These are phyloP conservation scores for Cotoneaster glaucophyllus DNA, from an alignment of 306 rosid species.

Conservation along the genomic window DNA sequence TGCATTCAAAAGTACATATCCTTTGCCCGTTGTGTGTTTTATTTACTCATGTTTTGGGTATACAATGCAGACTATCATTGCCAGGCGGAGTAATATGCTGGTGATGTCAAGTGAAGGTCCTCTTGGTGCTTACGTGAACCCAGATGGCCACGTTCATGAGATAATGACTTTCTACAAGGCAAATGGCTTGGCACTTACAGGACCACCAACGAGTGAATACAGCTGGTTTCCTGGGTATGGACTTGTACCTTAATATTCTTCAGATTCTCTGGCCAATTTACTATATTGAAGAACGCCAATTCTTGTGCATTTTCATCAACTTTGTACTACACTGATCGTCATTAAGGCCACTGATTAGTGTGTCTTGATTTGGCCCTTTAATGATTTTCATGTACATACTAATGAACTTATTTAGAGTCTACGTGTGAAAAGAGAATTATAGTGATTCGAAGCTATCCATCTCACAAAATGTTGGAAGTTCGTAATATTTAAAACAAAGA, in stretches of 20 bases:
- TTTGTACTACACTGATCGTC: background rate
- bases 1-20: background rate
- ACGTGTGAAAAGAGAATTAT: background rate
- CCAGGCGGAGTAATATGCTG: conserved; percentile 86
- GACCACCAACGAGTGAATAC: conserved; percentile 53
- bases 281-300: background rate
- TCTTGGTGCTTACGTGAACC: conserved; percentile 88
- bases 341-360: background rate
- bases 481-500: background rate
- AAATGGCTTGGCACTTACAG: conserved; percentile 61
- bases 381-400: background rate
- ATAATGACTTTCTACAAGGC: conserved; percentile 75
- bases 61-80: conserved; percentile 59
- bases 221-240: conserved; percentile 99
- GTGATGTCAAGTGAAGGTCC: conserved; percentile 97
- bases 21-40: background rate
- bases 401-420: background rate
- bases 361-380: background rate
- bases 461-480: background rate
- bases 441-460: background rate
- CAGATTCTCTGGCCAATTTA: background rate
- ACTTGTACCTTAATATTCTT: conserved; percentile 8
- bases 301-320: background rate
- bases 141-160: conserved; percentile 68
- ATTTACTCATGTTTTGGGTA: background rate